Evolutionary conservation across 108 stramenopile genomes (phyloP).

Genomic region (Stephanodiscus triporus): DNA sequence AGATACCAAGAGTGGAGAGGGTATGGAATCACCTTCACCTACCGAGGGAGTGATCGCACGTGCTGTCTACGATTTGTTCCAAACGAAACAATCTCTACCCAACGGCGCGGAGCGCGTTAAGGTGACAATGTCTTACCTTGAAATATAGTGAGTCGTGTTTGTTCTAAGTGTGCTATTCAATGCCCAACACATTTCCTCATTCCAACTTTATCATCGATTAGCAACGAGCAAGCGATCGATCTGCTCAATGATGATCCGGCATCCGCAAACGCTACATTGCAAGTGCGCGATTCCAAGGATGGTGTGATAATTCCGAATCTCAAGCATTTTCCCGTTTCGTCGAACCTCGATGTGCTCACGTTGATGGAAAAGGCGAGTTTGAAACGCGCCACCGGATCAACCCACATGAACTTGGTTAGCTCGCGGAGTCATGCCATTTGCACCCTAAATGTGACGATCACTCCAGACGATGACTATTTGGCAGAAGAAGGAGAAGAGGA

Average conservation of each 20-base stretch:
- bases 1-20: not conserved
- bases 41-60: constrained; percentile 64
- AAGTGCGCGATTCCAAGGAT: constrained; percentile 59
- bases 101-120: constrained; percentile 37
- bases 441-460: constrained; percentile 71
- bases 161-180: too few relatives aligned
- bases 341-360: constrained; percentile 54
- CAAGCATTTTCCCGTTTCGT: constrained; percentile 49
- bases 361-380: constrained; percentile 65
- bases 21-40: not conserved
- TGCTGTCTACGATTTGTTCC: constrained; percentile 62
- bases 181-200: too few relatives aligned
- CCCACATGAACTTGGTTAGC: constrained; percentile 88
- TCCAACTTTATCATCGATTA: too few relatives aligned
- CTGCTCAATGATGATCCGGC: constrained; percentile 43
- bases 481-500: constrained; percentile 1
- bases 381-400: constrained; percentile 78
- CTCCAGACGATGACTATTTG: constrained; percentile 15
- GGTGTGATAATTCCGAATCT: constrained; percentile 75
- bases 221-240: constrained; percentile 67
- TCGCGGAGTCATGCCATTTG: constrained; percentile 95
- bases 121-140: constrained; percentile 66
- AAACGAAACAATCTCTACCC: constrained; percentile 11
- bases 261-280: constrained; percentile 32
- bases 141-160: constrained; percentile 45